Evolutionary conservation across 2,329 filamentous ascomycete species (phyloP), one percentile per base, ranked within the genome.

Genomic region (Fusarium pseudonygamai): DNA sequence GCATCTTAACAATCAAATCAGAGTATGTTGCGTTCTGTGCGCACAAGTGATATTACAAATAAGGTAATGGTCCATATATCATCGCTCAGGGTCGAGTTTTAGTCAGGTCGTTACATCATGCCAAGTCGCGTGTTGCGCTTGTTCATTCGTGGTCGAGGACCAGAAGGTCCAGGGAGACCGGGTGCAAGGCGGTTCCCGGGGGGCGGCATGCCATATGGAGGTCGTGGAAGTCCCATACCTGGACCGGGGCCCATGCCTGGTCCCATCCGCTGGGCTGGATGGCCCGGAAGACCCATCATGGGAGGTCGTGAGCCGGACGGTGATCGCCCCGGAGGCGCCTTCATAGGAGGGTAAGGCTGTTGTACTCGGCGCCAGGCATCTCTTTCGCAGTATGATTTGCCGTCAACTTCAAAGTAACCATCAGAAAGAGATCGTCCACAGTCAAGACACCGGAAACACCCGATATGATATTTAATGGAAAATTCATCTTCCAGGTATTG

Each of bases 321-420:
- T 42, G 70, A 67, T 45, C 73, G 70, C 36, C 61, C 57, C 18
- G 69, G 47, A 18, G 67, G 73, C 47, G 67, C 64, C 53, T 73
- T 76, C 57, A 69, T 52, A 32, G 67, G 64, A 20, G 59, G 45
- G 14, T 77, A 67, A 18, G 76, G 62, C 42, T 78, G 78, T 69
- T 87, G 85, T 36, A 86, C 82, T 43, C 88, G 83, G 59, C 87
- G 85, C 81, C 91, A 91, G 9, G 95, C 95, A 80, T 98, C 95
- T 49, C 91, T 90, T 82, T 98, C 96, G 81, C 96, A 99, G 80
- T 93, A 97, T 1, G 93, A 90, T 49, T 85, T 87, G 30, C 93
- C 93, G 45, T 90, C 90, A 75, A 97, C 92, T 81, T 98, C 95
- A 78, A 96, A 98, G 81, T 98, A 98, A 70, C 96, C 96, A 49